A percentile compares a stretch with the other conserved stretches of the same genome.
Evolutionary conservation across 176 grass and related monocot genomes (phyloP).

Genomic region (Poa pratensis): DNA sequence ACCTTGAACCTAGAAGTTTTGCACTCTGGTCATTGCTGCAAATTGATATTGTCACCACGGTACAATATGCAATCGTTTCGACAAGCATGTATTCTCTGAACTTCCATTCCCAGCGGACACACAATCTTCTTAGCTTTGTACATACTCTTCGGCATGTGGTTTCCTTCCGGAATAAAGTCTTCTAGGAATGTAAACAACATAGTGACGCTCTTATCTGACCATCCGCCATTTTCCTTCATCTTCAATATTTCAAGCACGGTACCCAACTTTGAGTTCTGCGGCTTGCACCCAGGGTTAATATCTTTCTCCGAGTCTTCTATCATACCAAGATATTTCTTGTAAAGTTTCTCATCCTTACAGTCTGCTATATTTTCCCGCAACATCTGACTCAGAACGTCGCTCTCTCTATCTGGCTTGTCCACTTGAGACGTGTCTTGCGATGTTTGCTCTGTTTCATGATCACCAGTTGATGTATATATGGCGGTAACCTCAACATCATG

Average conservation of each 20-base stretch:
- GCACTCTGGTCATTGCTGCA: no score
- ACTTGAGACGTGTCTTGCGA: no score
- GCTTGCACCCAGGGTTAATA: not conserved
- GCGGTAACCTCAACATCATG: no score
- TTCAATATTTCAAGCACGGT: not conserved
- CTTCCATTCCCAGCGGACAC: no score
- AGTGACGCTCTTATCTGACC: not conserved
- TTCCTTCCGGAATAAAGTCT: not conserved
- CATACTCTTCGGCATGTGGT: not conserved
- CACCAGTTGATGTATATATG: no score
- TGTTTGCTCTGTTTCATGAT: no score
- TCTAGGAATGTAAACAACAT: not conserved
- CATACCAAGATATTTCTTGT: not conserved
- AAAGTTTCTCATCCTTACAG: not conserved
- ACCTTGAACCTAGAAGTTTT: no score
- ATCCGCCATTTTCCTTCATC: not conserved
- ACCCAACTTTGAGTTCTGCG: not conserved
- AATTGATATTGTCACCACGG: no score
- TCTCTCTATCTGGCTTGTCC: not conserved
- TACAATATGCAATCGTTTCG: no score
- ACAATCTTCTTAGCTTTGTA: no score
- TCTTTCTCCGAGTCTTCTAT: not conserved
- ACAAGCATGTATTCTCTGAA: no score
- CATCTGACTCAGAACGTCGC: not conserved
- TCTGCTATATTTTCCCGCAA: no score